Evolutionary conservation across 2,329 filamentous ascomycete genomes (phyloP).

Genomic region (Cladophialophora carrionii): DNA sequence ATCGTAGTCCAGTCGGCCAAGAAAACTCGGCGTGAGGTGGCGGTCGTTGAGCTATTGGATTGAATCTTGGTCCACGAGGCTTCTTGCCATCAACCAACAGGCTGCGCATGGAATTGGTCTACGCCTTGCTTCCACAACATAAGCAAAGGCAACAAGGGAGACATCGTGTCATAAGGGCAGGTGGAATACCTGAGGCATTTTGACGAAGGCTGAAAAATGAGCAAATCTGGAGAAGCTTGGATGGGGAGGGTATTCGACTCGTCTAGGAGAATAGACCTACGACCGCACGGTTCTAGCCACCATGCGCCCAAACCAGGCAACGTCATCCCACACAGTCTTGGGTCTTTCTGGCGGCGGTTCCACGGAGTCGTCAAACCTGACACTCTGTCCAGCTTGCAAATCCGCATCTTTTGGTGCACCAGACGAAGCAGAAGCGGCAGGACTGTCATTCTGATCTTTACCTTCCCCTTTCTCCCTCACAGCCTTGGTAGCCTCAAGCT

Average conservation of each 20-base stretch:
- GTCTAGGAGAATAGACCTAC: constrained; percentile 11
- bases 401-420: constrained; percentile 8
- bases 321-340: constrained; percentile 36
- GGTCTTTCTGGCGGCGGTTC: constrained; percentile 35
- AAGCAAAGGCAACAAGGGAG: not conserved
- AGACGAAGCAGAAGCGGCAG: not conserved
- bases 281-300: constrained; percentile 33
- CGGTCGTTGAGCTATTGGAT: constrained; percentile 14
- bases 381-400: constrained; percentile 10
- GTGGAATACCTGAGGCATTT: not conserved
- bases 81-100: not conserved
- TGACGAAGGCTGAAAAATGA: not conserved
- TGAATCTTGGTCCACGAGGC: not conserved
- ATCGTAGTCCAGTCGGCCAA: constrained; percentile 6
- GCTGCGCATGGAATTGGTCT: not conserved
- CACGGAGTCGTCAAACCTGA: constrained; percentile 26
- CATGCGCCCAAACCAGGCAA: constrained; percentile 37
- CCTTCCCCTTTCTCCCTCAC: not conserved
- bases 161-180: not conserved
- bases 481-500: constrained; percentile 1
- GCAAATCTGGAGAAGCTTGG: not conserved
- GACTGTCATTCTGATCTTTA: constrained; percentile 5
- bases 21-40: constrained; percentile 6
- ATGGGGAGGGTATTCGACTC: not conserved
- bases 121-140: not conserved